Conservation (phyloP, 441 rosid species). For the Geranium incanum region DNA sequence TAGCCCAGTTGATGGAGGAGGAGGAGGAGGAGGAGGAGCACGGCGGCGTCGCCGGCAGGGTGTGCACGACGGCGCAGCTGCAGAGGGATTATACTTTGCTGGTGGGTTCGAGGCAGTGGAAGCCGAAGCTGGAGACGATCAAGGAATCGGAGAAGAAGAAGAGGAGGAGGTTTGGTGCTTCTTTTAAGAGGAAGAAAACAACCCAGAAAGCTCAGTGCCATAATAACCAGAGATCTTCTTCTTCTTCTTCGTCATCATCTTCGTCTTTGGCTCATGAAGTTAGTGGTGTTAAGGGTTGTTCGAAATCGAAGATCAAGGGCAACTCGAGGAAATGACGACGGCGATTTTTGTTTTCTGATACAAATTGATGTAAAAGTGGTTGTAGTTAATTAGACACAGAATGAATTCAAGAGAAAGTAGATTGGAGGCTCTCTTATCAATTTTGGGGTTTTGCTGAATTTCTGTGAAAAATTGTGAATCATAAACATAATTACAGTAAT, state of each 20-base stretch:
- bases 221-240: conserved; percentile 14
- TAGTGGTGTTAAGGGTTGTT: conserved; percentile 9
- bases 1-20: conserved; percentile 53
- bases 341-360: background rate
- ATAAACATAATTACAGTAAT: no score
- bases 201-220: conserved; percentile 8
- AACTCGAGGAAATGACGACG: conserved; percentile 27
- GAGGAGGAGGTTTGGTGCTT: conserved; percentile 41
- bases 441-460: no score
- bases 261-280: conserved; percentile 10
- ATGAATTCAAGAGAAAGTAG: background rate
- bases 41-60: conserved; percentile 12
- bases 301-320: conserved; percentile 32
- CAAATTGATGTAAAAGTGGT: background rate
- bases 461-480: no score
- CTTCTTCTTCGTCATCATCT: conserved; percentile 2
- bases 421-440: background rate
- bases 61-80: conserved; percentile 69
- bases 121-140: conserved; percentile 77
- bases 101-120: conserved; percentile 56
- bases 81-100: conserved; percentile 57
- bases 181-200: conserved; percentile 33
- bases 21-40: conserved; percentile 19
- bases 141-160: conserved; percentile 43
- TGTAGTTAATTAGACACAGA: conserved; percentile 6